Base-by-base conservation (phyloP, 2,329 filamentous ascomycete species). In the Epichloe sylvatica region DNA sequence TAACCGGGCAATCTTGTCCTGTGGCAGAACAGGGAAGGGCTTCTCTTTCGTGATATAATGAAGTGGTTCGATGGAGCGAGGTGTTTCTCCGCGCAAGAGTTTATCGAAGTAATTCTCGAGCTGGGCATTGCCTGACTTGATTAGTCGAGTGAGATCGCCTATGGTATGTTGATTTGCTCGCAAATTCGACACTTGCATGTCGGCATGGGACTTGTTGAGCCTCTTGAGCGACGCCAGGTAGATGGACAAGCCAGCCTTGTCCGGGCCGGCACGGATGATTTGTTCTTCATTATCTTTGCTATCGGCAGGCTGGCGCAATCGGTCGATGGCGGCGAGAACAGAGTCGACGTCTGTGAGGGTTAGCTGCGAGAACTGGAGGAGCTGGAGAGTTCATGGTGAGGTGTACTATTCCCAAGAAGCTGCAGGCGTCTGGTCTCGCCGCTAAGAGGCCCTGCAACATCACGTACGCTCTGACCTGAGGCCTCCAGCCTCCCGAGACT, bases 161-260 rank as follows among this genome's bases (percentile, higher is more conserved):
- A 92, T 86, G 2, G 89, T 89, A 64, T 90, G 83, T 63, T 97
- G 90, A 52, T 96, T 97, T 9, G 90, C 86, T 50, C 87, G 82
- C 47, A 98, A 71, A 57, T 96, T 96, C n/a, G 91, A 91, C 3
- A 85, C 77, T 63, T 85, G 86, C 70, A 98, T 83, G 54, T 94
- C 86, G 52, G 74, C 69, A 49, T 96, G 74, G n/a, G 90, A 86
- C 63, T 85, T 85, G 59, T 84, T 89, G 34, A 95, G 79, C 40
- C 92, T 84, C 68, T 94, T 92, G 57, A 97, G 80, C 5, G 91
- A 95, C 43, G 81, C 82, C 46, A 98, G 78, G 66, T 95, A 98
- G 58, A 86, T 86, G 37, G 81, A 76, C 50, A 98, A 71, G 39
- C 90, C 90, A 34, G 82, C 81, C 66, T 84, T 84, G 57, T 88